A percentile compares a stretch with the other conserved stretches of the same genome.
Conservation (phyloP, 768 basidiomycete genomes). For the Lactarius pseudohatsudake region DNA sequence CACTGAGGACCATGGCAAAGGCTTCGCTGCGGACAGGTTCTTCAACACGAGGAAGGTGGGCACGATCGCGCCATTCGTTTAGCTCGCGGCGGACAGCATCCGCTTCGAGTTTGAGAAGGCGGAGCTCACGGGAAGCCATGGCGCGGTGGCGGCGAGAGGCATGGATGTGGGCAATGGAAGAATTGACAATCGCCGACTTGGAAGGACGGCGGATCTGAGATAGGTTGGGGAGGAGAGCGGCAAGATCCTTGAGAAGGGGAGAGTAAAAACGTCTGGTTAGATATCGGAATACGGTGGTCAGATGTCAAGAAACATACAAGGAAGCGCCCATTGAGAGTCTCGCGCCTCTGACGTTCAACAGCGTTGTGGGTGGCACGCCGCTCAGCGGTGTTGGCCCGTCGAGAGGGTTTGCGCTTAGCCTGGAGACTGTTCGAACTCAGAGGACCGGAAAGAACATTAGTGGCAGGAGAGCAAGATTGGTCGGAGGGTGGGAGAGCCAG, state of each 20-base stretch:
- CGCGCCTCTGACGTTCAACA: conserved; percentile 89
- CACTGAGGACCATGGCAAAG: conserved; percentile 66
- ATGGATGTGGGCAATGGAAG: conserved; percentile 86
- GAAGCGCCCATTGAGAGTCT: conserved; percentile 92
- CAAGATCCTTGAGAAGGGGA: conserved; percentile 66
- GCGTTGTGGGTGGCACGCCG: conserved; percentile 97
- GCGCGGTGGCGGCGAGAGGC: conserved; percentile 78
- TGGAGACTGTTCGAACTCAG: conserved; percentile 38
- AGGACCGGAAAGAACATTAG: conserved; percentile 21
- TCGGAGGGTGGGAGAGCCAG: conserved; percentile 39
- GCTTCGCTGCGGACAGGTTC: conserved; percentile 72
- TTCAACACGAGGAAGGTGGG: conserved; percentile 67
- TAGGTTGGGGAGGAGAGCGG: conserved; percentile 86
- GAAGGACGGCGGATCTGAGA: conserved; percentile 90
- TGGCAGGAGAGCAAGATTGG: conserved; percentile 27
- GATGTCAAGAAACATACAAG: conserved; percentile 50
- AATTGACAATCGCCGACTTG: conserved; percentile 97
- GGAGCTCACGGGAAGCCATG: conserved; percentile 79
- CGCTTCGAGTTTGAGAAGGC: conserved; percentile 73
- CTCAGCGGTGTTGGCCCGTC: conserved; percentile 95
- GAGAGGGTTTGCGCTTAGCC: conserved; percentile 75
- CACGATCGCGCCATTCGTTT: conserved; percentile 88
- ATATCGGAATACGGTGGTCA: conserved; percentile 14
- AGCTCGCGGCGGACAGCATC: conserved; percentile 88
- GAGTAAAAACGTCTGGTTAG: neutral